These are phyloP conservation scores for Tulasnella sp. DNA, from an alignment of 768 basidiomycete species.

Conservation along the genomic window DNA sequence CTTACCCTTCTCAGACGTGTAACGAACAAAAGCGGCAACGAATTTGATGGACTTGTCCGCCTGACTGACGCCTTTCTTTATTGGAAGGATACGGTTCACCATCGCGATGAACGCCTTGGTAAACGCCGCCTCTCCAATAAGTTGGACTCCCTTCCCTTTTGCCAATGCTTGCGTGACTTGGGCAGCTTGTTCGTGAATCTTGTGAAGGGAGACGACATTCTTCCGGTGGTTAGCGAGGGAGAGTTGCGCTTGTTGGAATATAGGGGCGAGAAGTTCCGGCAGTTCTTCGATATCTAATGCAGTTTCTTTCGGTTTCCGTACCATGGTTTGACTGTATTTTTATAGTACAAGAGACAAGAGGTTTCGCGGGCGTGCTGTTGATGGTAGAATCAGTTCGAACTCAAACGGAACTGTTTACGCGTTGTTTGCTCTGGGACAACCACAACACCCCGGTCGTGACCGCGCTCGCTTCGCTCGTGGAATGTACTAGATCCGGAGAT, in stretches of 20 bases:
- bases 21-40: constrained; percentile 62
- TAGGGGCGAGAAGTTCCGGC: constrained; percentile 35
- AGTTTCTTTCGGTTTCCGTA: background rate
- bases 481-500: too few species aligned
- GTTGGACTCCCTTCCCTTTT: constrained; percentile 39
- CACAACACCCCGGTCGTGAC: background rate
- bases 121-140: constrained; percentile 70
- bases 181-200: constrained; percentile 59
- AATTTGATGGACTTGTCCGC: constrained; percentile 79
- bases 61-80: constrained; percentile 69
- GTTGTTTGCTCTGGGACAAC: background rate
- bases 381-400: background rate
- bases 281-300: background rate
- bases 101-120: constrained; percentile 49
- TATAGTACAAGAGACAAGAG: background rate
- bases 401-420: background rate
- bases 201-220: constrained; percentile 73
- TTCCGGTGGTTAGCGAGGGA: constrained; percentile 77
- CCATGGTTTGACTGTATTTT: background rate
- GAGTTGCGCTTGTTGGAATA: constrained; percentile 70
- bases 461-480: too few species aligned
- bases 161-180: constrained; percentile 37
- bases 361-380: background rate
- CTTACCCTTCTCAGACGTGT: constrained; percentile 67
- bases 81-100: constrained; percentile 46